Conservation (phyloP, 2,329 filamentous ascomycete genomes). For the Catunica adiposa region DNA sequence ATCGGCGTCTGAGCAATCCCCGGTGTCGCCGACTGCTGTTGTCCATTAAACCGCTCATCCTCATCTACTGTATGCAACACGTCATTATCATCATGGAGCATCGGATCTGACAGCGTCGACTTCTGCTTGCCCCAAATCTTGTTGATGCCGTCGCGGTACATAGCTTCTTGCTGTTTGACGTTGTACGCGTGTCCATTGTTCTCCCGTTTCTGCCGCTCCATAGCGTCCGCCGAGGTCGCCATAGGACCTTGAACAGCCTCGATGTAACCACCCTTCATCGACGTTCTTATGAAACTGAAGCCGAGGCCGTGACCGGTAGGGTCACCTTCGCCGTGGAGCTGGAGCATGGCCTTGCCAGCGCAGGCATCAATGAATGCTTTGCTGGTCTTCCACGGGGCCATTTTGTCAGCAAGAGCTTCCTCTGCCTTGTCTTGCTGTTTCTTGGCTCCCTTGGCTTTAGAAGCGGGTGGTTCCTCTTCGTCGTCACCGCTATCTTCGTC, state of each 20-base stretch:
- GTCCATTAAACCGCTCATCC: constrained; percentile 49
- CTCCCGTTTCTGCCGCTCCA: constrained; percentile 70
- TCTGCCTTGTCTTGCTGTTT: constrained; percentile 34
- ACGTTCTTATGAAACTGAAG: constrained; percentile 94
- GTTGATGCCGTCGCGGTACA: constrained; percentile 80
- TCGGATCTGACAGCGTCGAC: constrained; percentile 53
- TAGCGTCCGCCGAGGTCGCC: constrained; percentile 61
- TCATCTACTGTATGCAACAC: constrained; percentile 42
- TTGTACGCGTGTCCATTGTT: constrained; percentile 96
- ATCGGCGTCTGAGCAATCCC: constrained; percentile 39
- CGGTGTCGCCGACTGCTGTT: constrained; percentile 35
- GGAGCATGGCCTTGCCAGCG: constrained; percentile 90
- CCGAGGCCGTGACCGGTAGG: constrained; percentile 85
- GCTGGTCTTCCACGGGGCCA: constrained; percentile 91
- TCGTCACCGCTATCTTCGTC: constrained; percentile 36
- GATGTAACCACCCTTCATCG: constrained; percentile 93
- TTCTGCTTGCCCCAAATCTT: constrained; percentile 88
- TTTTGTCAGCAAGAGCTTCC: constrained; percentile 67
- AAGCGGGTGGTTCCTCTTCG: constrained; percentile 22
- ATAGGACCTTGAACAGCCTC: constrained; percentile 56
- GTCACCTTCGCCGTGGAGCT: constrained; percentile 85
- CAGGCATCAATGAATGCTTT: constrained; percentile 93
- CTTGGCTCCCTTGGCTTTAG: constrained; percentile 24
- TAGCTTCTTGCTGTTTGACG: constrained; percentile 79
- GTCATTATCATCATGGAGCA: constrained; percentile 49